phyloP scores from a whole-genome alignment of 345 rosid species.

The Reutealis trisperma region DNA sequence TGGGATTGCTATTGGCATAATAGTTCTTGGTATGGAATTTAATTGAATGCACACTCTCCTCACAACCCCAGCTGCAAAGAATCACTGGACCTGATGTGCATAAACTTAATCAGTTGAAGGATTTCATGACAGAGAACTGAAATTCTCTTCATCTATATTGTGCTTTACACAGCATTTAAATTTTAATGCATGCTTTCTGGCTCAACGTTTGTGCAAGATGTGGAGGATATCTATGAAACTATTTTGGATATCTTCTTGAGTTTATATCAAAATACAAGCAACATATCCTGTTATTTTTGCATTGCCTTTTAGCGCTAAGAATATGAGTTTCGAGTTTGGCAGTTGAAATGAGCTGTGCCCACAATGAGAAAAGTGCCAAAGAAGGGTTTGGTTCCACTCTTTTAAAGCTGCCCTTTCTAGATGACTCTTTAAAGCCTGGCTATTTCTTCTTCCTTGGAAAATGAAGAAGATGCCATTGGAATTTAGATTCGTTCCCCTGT shows the following conservation, averaged over 20 bases:
- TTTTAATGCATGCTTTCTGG: background rate
- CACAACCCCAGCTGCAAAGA: no score
- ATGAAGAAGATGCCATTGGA: background rate
- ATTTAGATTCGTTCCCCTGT: background rate
- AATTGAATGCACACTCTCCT: no score
- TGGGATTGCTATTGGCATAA: no score
- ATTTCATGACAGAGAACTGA: background rate
- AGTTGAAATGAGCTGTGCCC: constrained; percentile 3
- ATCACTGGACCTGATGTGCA: background rate
- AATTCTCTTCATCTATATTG: background rate
- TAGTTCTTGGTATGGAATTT: no score
- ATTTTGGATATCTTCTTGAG: background rate
- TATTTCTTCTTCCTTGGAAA: background rate
- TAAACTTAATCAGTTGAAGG: background rate
- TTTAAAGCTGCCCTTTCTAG: background rate
- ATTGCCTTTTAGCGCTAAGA: constrained; percentile 1
- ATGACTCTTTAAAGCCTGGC: background rate
- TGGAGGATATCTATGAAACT: background rate
- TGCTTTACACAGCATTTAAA: background rate
- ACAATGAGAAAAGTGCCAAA: background rate
- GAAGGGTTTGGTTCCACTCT: background rate
- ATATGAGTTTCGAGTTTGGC: background rate
- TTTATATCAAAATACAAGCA: background rate
- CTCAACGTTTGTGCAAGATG: background rate
- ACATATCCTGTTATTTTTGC: background rate